A percentile compares a stretch with the other conserved stretches of the same genome.
These are phyloP conservation scores for Dictyostelium brefeldianum DNA, from an alignment of 78 protist species.

Conservation along the genomic window DNA sequence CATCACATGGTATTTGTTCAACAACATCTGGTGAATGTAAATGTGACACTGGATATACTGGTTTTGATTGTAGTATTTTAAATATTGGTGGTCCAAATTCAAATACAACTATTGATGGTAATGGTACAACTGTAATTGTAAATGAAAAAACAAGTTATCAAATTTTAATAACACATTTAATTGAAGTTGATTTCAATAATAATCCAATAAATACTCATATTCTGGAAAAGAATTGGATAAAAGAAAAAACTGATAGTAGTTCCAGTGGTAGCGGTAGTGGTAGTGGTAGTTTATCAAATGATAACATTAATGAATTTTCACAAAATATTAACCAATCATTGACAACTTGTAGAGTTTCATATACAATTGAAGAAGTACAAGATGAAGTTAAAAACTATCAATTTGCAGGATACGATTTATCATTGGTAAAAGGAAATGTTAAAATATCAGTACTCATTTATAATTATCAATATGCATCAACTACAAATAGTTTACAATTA, in stretches of 20 bases:
- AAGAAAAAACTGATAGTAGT: neutral
- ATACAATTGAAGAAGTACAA: neutral
- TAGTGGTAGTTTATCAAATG: neutral
- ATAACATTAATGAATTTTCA: neutral
- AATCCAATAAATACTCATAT: neutral
- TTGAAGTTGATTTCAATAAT: neutral
- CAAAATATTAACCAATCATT: neutral
- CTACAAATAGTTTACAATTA: neutral
- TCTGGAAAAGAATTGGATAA: neutral
- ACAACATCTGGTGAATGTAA: neutral
- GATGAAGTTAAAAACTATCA: neutral
- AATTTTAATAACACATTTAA: neutral
- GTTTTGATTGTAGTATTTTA: neutral
- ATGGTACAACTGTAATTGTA: conserved; percentile 1
- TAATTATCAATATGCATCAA: neutral
- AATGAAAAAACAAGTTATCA: conserved; percentile 9
- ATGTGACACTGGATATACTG: neutral
- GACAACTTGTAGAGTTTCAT: neutral
- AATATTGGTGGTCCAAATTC: neutral
- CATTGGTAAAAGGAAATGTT: neutral
- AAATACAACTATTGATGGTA: neutral
- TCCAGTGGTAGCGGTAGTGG: no score
- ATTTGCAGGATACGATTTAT: neutral
- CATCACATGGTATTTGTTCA: neutral
- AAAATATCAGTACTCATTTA: neutral